These are phyloP conservation scores for Steccherinum ochraceum DNA, from an alignment of 768 basidiomycete species.

Conservation along the genomic window DNA sequence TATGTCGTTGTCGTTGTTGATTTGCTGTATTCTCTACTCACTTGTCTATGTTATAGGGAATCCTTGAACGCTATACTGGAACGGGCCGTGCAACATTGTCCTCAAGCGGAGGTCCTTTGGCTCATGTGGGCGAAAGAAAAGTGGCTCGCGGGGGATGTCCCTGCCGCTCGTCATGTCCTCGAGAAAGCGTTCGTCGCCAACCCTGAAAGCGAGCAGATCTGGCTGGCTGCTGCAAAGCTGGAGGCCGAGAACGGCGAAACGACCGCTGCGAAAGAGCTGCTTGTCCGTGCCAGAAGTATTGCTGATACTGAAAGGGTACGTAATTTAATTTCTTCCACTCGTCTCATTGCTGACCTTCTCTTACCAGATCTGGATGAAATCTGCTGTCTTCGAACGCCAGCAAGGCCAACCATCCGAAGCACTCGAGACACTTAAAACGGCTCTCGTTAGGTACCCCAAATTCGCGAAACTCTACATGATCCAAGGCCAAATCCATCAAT, in stretches of 20 bases:
- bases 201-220: slow-evolving; percentile 95
- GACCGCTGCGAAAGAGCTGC: slow-evolving; percentile 76
- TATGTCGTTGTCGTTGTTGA: slow-evolving; percentile 12
- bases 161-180: slow-evolving; percentile 84
- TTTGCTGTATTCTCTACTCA: slow-evolving; percentile 7
- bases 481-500: slow-evolving; percentile 85
- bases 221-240: slow-evolving; percentile 95
- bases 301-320: slow-evolving; percentile 88
- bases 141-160: slow-evolving; percentile 86
- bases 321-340: not conserved
- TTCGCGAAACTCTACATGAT: slow-evolving; percentile 96
- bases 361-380: slow-evolving; percentile 97
- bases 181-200: slow-evolving; percentile 90
- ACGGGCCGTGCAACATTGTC: slow-evolving; percentile 84
- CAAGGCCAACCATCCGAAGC: slow-evolving; percentile 72
- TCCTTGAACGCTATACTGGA: slow-evolving; percentile 76
- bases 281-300: slow-evolving; percentile 83
- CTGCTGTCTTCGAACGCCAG: slow-evolving; percentile 90
- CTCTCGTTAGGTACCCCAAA: slow-evolving; percentile 78
- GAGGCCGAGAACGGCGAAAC: slow-evolving; percentile 95
- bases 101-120: slow-evolving; percentile 95
- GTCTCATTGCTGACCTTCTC: slow-evolving; percentile 5
- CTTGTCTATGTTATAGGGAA: slow-evolving; percentile 37
- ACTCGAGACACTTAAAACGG: slow-evolving; percentile 65
- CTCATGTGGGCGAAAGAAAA: slow-evolving; percentile 98